Conservation (phyloP, 2,329 filamentous ascomycete species). For the Penicillium hordei region DNA sequence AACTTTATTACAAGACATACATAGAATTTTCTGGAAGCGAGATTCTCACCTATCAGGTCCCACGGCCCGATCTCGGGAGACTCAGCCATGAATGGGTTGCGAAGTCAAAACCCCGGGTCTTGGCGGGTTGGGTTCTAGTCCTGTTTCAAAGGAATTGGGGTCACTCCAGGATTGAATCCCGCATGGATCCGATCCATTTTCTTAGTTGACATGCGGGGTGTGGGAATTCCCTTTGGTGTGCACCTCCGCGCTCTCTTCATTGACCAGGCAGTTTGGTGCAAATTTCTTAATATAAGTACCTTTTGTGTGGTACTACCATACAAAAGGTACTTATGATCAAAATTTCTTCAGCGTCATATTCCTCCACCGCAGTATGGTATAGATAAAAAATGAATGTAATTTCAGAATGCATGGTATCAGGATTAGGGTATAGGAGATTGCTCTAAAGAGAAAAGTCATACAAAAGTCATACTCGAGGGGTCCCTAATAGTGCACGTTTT, state of each 20-base stretch:
- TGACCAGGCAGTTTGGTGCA: neutral
- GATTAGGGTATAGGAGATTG: too few species aligned
- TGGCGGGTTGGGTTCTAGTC: neutral
- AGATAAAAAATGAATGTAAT: too few species aligned
- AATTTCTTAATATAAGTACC: neutral
- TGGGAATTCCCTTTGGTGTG: too few species aligned
- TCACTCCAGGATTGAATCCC: neutral
- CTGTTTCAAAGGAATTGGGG: neutral
- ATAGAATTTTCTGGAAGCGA: conserved; percentile 11
- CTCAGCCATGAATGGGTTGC: too few species aligned
- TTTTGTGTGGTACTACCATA: neutral
- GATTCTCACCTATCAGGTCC: neutral
- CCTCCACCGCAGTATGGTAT: neutral
- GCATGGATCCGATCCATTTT: neutral
- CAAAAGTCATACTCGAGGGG: too few species aligned
- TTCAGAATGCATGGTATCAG: too few species aligned
- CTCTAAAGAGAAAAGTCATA: too few species aligned
- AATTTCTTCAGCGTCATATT: neutral
- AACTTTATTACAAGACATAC: neutral
- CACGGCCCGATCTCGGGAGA: neutral
- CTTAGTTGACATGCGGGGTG: neutral
- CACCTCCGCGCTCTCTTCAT: too few species aligned
- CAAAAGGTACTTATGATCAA: neutral
- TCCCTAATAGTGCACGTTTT: too few species aligned
- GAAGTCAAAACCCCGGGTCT: neutral